These are phyloP conservation scores for Eutrema heterophyllum DNA, from an alignment of 345 rosid species.

Conservation along the genomic window DNA sequence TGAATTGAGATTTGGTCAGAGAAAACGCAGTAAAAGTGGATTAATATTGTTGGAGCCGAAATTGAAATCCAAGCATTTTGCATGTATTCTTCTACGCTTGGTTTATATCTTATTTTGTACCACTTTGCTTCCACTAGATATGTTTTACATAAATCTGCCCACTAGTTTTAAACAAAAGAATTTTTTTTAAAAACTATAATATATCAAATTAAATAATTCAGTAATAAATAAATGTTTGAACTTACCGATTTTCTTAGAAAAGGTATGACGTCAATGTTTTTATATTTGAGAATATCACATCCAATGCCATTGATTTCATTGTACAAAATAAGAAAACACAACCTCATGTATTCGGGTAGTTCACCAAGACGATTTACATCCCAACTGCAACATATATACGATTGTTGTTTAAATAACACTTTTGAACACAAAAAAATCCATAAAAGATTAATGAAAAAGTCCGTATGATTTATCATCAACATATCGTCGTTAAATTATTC, in stretches of 20 bases:
- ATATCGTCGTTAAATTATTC: not conserved
- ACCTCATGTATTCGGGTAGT: conserved; percentile 27
- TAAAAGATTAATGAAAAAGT: not conserved
- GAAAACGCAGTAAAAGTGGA: conserved; percentile 15
- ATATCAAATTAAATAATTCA: too few relatives aligned
- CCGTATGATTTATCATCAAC: not conserved
- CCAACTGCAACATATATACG: conserved; percentile 12
- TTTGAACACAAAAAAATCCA: not conserved
- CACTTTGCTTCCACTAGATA: conserved; percentile 46
- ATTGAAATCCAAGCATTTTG: conserved; percentile 36
- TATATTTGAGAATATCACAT: not conserved
- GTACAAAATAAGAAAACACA: conserved; percentile 13
- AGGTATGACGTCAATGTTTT: not conserved
- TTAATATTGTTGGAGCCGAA: not conserved
- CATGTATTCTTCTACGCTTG: conserved; percentile 37
- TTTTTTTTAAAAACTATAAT: too few relatives aligned
- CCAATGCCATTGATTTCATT: conserved; percentile 24
- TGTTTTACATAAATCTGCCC: conserved; percentile 36
- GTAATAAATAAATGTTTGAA: not conserved
- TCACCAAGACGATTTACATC: not conserved
- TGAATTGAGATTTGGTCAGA: conserved; percentile 18
- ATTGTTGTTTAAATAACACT: not conserved
- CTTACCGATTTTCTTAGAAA: conserved; percentile 28
- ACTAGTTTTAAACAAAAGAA: conserved; percentile 19
- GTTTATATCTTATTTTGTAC: conserved; percentile 31